Base-by-base conservation (phyloP, 495 filamentous ascomycete species). In the Tuber indicum region DNA sequence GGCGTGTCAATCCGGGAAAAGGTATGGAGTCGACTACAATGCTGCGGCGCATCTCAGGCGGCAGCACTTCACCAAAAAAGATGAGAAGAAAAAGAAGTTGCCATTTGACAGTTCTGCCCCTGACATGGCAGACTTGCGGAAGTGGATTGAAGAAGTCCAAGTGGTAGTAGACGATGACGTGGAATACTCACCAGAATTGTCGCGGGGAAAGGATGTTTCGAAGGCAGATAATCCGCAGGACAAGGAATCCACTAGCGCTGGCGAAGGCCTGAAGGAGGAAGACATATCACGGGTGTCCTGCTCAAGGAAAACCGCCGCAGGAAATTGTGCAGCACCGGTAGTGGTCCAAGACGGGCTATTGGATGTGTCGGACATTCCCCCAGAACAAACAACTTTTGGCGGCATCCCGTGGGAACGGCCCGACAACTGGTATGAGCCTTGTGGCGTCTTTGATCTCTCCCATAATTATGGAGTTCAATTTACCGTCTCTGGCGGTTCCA, bases 21-120 rank as follows among this genome's bases (percentile, higher is more conserved):
- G 87, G 75, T 99, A 99, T 81, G 92, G 91, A 6, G 93, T 92
- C 39, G 97, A 99, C 84, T 98, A 99, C 83, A 99, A 99, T 79
- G 95, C 95, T 1, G 93, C 94, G 3, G 95, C 94, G 0, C 96
- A 98, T 83, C 88, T 99, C 21, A 89, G 94, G 32, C 90, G 96
- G 32, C 92, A 92, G 23, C 96, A 99, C 83, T 99, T 98, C 87
- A 86, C 84, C 47, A 86, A 87, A 12, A 88, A 88, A 69, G 86
- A 86, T n/a, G 89, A 89, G 79, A 86, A 86, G 72, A 88, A 86
- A 45, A 86, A 89, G 82, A 87, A 76, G 47, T 10, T 52, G 52
- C 16, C 73, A 47, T 49, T 74, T 36, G 69, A 45, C 45, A 43
- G 70, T 47, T 49, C 78, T 46, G 44, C 32, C 32, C 78, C 78